These are phyloP conservation scores for Psilocybe tampanensis DNA, from an alignment of 768 basidiomycete genomes.

Conservation along the genomic window DNA sequence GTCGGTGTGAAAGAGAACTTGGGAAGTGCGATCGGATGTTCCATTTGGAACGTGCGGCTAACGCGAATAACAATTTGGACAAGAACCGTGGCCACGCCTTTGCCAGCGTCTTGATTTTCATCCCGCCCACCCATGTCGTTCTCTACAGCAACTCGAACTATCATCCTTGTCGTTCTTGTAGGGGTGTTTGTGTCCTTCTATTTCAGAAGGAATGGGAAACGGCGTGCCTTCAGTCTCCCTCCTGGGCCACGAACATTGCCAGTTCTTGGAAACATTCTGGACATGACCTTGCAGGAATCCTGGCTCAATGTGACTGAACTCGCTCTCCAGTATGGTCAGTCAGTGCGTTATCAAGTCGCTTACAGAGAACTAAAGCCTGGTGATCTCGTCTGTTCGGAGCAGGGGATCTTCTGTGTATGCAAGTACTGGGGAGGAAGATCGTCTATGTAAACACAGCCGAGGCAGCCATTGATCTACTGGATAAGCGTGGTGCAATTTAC, in stretches of 20 bases:
- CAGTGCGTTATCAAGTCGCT: too few species aligned
- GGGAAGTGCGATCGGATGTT: too few species aligned
- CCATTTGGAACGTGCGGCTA: too few species aligned
- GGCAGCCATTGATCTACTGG: conserved; percentile 42
- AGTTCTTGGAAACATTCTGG: not conserved
- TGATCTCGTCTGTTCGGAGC: not conserved
- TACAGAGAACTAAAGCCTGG: too few species aligned
- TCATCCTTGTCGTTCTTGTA: not conserved
- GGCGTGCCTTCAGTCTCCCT: conserved; percentile 25
- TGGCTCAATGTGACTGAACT: not conserved
- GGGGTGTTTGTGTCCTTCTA: not conserved
- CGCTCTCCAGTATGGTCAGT: not conserved
- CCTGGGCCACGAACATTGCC: not conserved
- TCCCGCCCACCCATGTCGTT: too few species aligned
- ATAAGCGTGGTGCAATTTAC: conserved; percentile 46
- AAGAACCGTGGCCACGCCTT: too few species aligned
- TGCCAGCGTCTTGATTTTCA: too few species aligned
- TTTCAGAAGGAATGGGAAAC: not conserved
- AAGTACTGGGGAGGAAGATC: not conserved
- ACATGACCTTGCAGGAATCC: not conserved
- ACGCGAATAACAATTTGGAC: too few species aligned
- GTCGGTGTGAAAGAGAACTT: too few species aligned
- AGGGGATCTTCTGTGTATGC: not conserved
- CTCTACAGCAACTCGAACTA: too few species aligned
- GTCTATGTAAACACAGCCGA: conserved; percentile 28